Percentiles rank a stretch among this genome's conserved stretches.
phyloP scores from a whole-genome alignment of 352 stramenopile species.

The Globisporangium middletonii region DNA sequence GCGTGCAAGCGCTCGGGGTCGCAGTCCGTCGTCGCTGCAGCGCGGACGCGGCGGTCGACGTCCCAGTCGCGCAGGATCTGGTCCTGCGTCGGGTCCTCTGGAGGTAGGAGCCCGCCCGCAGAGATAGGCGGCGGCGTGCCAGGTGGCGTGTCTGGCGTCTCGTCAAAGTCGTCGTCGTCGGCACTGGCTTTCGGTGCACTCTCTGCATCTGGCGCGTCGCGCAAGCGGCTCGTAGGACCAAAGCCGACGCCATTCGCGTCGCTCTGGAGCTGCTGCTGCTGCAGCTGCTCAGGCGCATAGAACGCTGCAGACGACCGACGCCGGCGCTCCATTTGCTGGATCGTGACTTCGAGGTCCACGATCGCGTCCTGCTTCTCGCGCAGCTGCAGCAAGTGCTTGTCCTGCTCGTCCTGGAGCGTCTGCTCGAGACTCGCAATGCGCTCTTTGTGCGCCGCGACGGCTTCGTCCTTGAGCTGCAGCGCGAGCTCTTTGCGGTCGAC shows the following conservation, averaged over 20 bases:
- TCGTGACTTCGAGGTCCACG: conserved; percentile 48
- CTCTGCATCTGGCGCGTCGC: conserved; percentile 17
- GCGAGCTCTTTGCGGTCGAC: conserved; percentile 63
- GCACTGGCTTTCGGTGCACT: conserved; percentile 1
- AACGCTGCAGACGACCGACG: conserved; percentile 44
- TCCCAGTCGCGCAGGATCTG: conserved; percentile 67
- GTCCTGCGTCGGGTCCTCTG: conserved; percentile 43
- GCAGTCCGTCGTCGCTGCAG: conserved; percentile 30
- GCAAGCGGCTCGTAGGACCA: conserved; percentile 33
- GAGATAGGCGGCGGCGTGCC: conserved; percentile 73
- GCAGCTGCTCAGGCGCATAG: conserved; percentile 28
- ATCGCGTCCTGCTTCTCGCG: conserved; percentile 73
- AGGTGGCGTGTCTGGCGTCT: conserved; percentile 63
- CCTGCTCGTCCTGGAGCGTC: conserved; percentile 55
- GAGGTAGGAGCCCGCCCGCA: conserved; percentile 36
- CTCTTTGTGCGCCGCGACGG: conserved; percentile 53
- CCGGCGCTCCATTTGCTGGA: conserved; percentile 56
- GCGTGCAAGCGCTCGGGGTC: conserved; percentile 35
- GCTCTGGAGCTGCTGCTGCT: conserved; percentile 7
- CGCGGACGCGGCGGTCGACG: conserved; percentile 53
- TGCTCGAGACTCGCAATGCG: conserved; percentile 54
- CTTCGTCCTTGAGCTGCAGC: conserved; percentile 58
- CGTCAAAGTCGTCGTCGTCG: conserved; percentile 24
- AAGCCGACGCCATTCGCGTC: conserved; percentile 27
- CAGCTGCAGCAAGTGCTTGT: conserved; percentile 52